Conservation (phyloP, 352 stramenopile genomes). For the Phytophthora macrochlamydospora region DNA sequence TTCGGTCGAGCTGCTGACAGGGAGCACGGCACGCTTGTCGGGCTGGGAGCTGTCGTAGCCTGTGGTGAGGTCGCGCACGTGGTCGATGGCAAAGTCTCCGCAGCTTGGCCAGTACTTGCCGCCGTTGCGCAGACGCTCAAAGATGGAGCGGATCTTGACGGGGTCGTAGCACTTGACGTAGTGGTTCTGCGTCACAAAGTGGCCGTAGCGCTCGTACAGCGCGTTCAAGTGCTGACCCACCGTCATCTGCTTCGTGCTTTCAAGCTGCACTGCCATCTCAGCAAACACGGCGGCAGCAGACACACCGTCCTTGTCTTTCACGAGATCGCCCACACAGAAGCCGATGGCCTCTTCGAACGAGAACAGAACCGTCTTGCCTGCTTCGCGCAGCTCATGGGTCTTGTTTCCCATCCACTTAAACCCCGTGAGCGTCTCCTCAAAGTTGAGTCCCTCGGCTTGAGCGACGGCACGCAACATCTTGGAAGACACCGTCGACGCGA, state of each 20-base stretch:
- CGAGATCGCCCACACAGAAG: constrained; percentile 96
- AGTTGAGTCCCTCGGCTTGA: constrained; percentile 92
- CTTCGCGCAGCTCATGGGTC: constrained; percentile 69
- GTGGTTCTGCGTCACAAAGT: constrained; percentile 97
- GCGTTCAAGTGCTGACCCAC: constrained; percentile 81
- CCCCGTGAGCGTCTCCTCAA: constrained; percentile 97
- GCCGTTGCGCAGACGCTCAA: constrained; percentile 90
- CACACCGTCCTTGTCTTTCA: constrained; percentile 99
- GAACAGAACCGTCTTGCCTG: constrained; percentile 95
- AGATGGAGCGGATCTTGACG: constrained; percentile 86
- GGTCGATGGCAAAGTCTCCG: constrained; percentile 80
- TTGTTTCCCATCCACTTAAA: constrained; percentile 99
- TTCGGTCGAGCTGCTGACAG: constrained; percentile 90
- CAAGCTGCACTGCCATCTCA: constrained; percentile 88
- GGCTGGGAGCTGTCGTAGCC: constrained; percentile 86
- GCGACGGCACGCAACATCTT: constrained; percentile 96
- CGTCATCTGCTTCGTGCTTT: constrained; percentile 47
- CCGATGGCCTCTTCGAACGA: constrained; percentile 99
- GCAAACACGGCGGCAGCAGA: constrained; percentile 90
- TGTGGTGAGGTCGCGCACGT: constrained; percentile 90
- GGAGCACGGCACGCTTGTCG: constrained; percentile 92
- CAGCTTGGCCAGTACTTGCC: constrained; percentile 87
- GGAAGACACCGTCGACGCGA: constrained; percentile 96
- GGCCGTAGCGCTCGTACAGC: constrained; percentile 95
- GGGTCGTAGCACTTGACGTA: constrained; percentile 97